These are phyloP conservation scores for Chaetothyriales sp. DNA, from an alignment of 2,329 filamentous ascomycete species.

Conservation along the genomic window DNA sequence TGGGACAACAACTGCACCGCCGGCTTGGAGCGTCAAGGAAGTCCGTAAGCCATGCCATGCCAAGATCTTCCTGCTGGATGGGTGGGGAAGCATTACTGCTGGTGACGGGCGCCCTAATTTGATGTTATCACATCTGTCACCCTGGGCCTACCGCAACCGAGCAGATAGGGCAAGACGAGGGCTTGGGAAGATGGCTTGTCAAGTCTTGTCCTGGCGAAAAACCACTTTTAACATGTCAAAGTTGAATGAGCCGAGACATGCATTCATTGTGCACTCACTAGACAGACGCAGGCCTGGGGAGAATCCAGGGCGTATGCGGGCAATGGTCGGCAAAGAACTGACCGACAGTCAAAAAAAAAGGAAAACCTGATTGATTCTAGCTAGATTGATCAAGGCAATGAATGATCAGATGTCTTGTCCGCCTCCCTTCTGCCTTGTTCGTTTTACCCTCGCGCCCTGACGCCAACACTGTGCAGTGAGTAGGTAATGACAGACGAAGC, in stretches of 20 bases:
- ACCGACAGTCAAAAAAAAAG: not conserved
- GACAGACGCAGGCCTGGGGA: not conserved
- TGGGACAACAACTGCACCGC: constrained; percentile 37
- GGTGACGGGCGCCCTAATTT: not conserved
- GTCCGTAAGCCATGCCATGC: constrained; percentile 21
- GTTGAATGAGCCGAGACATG: not conserved
- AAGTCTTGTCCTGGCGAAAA: not conserved
- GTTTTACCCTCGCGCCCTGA: no score
- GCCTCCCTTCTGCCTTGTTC: no score
- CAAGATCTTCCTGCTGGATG: not conserved
- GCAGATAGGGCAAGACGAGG: not conserved
- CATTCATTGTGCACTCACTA: not conserved
- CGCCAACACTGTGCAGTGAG: no score
- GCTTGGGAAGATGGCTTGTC: not conserved
- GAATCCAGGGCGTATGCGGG: not conserved
- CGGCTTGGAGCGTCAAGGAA: constrained; percentile 27
- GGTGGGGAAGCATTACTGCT: not conserved
- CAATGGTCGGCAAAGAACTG: not conserved
- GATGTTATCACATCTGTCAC: not conserved
- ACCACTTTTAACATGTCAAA: not conserved
- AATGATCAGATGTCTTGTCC: not conserved
- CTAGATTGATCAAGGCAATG: not conserved
- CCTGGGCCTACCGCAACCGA: no score
- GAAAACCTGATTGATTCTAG: not conserved
- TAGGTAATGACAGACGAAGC: no score